A percentile compares a stretch with the other conserved stretches of the same genome.
These are phyloP conservation scores for Euryodendron excelsum DNA, from an alignment of 148 eudicot genomes.

Conservation along the genomic window DNA sequence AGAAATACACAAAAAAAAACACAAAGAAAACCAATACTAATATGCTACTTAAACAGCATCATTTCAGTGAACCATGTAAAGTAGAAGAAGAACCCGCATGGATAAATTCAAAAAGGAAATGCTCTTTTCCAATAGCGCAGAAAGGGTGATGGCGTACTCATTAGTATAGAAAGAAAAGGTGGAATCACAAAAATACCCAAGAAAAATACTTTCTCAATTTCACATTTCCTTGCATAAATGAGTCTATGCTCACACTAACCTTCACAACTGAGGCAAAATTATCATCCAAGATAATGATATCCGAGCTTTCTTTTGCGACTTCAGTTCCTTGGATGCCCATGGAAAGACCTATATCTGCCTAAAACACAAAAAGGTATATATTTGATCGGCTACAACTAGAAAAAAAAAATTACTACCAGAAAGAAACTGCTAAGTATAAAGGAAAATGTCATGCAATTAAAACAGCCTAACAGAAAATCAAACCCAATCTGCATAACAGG, in stretches of 20 bases:
- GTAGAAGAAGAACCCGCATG: too few relatives aligned
- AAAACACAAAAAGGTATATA: constrained; percentile 21
- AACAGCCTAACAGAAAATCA: not conserved
- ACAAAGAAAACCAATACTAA: too few relatives aligned
- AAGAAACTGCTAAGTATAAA: not conserved
- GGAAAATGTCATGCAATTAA: not conserved
- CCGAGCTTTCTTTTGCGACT: constrained; percentile 97
- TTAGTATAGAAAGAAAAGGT: too few relatives aligned
- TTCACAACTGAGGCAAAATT: constrained; percentile 91
- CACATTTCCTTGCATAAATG: not conserved
- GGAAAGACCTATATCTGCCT: constrained; percentile 97
- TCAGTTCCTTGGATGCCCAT: constrained; percentile 98
- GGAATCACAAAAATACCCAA: too few relatives aligned
- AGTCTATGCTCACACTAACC: constrained; percentile 35
- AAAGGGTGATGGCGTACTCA: not conserved
- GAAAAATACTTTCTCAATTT: not conserved
- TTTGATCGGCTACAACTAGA: constrained; percentile 15
- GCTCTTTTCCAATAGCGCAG: not conserved
- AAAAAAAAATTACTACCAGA: not conserved
- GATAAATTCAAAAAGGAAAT: too few relatives aligned
- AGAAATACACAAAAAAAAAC: too few relatives aligned
- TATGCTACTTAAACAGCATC: too few relatives aligned
- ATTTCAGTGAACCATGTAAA: not conserved
- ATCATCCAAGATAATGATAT: constrained; percentile 90
- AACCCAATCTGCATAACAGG: not conserved